phyloP scores from a whole-genome alignment of 805 yeast species.

The Tetrapisispora fleetii region DNA sequence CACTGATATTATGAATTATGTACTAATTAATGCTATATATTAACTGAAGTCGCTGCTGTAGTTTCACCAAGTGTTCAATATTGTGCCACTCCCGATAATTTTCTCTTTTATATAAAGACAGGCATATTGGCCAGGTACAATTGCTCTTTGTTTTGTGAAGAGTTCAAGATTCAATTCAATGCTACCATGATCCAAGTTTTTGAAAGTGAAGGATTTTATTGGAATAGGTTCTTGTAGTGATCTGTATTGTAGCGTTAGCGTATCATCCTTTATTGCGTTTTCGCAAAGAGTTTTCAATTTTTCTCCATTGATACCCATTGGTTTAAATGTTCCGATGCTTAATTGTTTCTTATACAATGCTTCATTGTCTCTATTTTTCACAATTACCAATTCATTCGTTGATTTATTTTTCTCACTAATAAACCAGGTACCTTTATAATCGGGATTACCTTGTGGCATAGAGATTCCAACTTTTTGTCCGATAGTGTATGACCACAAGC shows the following conservation, averaged over 20 bases:
- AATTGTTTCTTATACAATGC: conserved; percentile 41
- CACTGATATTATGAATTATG: too few species aligned
- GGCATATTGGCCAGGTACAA: conserved; percentile 83
- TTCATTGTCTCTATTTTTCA: conserved; percentile 53
- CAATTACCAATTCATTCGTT: conserved; percentile 70
- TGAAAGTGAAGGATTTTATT: conserved; percentile 24
- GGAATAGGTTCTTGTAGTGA: conserved; percentile 57
- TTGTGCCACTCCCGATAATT: conserved; percentile 56
- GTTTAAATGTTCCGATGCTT: conserved; percentile 31
- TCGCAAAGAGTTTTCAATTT: neutral
- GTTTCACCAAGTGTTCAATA: conserved; percentile 1
- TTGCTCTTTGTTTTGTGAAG: conserved; percentile 46
- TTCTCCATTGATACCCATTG: neutral
- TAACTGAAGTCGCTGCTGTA: neutral
- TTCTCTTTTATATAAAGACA: conserved; percentile 60
- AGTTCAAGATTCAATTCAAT: conserved; percentile 32
- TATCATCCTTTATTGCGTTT: conserved; percentile 3
- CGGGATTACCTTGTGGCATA: conserved; percentile 84
- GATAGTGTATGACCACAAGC: conserved; percentile 90
- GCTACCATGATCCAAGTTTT: conserved; percentile 5
- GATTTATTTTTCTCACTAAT: conserved; percentile 59
- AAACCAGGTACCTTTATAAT: conserved; percentile 73
- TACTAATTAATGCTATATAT: too few species aligned
- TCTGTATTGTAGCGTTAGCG: conserved; percentile 50
- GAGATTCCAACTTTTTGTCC: conserved; percentile 70